phyloP scores from a whole-genome alignment of 495 filamentous ascomycete species.

The Penicillium flavigenum region DNA sequence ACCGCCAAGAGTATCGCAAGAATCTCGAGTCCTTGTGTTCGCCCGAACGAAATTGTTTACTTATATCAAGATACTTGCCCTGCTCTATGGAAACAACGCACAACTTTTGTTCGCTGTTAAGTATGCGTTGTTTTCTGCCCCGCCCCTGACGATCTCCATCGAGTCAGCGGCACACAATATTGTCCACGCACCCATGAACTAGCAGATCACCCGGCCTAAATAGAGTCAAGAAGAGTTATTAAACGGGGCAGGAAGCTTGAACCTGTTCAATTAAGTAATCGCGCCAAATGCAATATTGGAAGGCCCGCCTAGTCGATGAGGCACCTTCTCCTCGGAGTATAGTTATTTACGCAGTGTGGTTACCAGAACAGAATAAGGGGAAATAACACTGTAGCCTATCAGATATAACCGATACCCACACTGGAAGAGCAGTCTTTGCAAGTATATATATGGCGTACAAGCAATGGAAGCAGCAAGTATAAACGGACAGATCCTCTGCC shows the following conservation, averaged over 20 bases:
- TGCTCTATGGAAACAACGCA: neutral
- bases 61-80: neutral
- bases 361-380: neutral
- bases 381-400: slow-evolving; percentile 6
- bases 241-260: slow-evolving; percentile 3
- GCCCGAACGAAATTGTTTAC: neutral
- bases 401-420: neutral
- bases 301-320: slow-evolving; percentile 1
- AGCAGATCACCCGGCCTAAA: slow-evolving; percentile 12
- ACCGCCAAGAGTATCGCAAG: neutral
- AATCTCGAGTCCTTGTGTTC: neutral
- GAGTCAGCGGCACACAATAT: neutral
- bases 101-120: neutral
- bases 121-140: slow-evolving; percentile 10
- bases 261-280: neutral
- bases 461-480: neutral
- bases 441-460: neutral
- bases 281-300: neutral
- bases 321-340: slow-evolving; percentile 10
- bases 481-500: neutral
- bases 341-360: neutral
- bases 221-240: neutral
- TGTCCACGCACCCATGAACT: neutral
- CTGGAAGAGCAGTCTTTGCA: neutral
- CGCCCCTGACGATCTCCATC: slow-evolving; percentile 14